Evolutionary conservation across 768 basidiomycete species (phyloP).

Genomic region (Naganishia kalamii): DNA sequence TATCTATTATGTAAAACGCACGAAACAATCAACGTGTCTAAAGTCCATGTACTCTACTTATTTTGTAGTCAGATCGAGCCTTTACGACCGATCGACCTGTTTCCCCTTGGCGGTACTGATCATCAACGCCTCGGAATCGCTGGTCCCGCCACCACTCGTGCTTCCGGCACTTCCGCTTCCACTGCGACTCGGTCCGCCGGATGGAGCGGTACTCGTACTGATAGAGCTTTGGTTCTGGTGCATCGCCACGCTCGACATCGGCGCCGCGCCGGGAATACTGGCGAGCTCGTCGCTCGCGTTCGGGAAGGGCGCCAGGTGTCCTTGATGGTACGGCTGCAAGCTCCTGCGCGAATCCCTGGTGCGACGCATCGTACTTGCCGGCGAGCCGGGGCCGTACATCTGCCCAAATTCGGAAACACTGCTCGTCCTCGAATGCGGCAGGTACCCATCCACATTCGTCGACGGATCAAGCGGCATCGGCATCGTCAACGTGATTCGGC

Average conservation of each 20-base stretch:
- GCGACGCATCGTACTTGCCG: background rate
- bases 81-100: constrained; percentile 6
- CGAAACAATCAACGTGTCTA: too few species aligned
- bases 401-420: constrained; percentile 16
- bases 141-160: constrained; percentile 1
- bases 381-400: background rate
- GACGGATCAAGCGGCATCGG: constrained; percentile 12
- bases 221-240: background rate
- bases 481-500: constrained; percentile 18
- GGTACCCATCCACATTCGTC: constrained; percentile 10
- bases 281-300: background rate
- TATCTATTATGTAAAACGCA: too few species aligned
- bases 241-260: background rate
- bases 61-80: too few species aligned
- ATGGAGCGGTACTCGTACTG: constrained; percentile 1
- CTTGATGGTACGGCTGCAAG: constrained; percentile 2
- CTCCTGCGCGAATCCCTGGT: constrained; percentile 1
- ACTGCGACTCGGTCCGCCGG: constrained; percentile 8
- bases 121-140: constrained; percentile 9
- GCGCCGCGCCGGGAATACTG: background rate
- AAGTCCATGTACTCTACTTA: too few species aligned
- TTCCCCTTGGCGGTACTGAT: constrained; percentile 12
- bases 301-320: constrained; percentile 4
- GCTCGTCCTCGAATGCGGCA: constrained; percentile 7
- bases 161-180: constrained; percentile 2